These are phyloP conservation scores for Pezicula radicicola DNA, from an alignment of 2,329 filamentous ascomycete species.

Conservation along the genomic window DNA sequence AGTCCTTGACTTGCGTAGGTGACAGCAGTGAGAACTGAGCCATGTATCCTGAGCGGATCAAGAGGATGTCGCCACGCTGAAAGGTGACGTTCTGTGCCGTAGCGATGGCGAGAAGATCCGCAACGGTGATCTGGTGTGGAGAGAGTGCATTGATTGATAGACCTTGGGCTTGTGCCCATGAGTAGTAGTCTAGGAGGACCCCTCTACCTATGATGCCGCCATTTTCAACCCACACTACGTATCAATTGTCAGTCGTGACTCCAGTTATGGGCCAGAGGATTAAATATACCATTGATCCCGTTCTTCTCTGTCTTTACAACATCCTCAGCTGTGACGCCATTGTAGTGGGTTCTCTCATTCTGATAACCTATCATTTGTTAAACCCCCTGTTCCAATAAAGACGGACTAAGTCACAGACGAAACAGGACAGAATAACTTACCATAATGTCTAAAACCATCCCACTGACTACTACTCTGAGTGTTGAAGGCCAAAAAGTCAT, in stretches of 20 bases:
- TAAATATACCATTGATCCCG: constrained; percentile 35
- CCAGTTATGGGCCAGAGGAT: neutral
- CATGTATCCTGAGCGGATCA: constrained; percentile 45
- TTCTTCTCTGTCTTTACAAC: constrained; percentile 27
- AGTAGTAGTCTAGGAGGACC: constrained; percentile 48
- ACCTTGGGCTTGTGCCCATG: constrained; percentile 38
- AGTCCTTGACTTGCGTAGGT: constrained; percentile 29
- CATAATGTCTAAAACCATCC: constrained; percentile 52
- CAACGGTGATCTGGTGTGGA: constrained; percentile 34
- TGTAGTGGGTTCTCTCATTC: constrained; percentile 36
- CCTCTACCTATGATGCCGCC: constrained; percentile 50
- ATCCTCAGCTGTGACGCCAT: constrained; percentile 35
- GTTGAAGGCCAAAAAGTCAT: constrained; percentile 59
- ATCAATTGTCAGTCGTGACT: neutral
- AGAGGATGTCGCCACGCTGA: constrained; percentile 45
- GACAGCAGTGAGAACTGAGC: constrained; percentile 13
- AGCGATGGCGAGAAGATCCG: constrained; percentile 39
- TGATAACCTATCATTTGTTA: constrained; percentile 32
- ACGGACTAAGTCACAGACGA: neutral
- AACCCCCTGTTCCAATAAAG: neutral
- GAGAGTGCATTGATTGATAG: constrained; percentile 31
- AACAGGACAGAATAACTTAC: neutral
- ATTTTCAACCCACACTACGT: constrained; percentile 43
- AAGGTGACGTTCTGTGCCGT: constrained; percentile 41
- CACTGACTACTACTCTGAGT: constrained; percentile 53